Base-by-base conservation (phyloP, 139 green algal genomes). In the Tetradesmus obliquus region DNA sequence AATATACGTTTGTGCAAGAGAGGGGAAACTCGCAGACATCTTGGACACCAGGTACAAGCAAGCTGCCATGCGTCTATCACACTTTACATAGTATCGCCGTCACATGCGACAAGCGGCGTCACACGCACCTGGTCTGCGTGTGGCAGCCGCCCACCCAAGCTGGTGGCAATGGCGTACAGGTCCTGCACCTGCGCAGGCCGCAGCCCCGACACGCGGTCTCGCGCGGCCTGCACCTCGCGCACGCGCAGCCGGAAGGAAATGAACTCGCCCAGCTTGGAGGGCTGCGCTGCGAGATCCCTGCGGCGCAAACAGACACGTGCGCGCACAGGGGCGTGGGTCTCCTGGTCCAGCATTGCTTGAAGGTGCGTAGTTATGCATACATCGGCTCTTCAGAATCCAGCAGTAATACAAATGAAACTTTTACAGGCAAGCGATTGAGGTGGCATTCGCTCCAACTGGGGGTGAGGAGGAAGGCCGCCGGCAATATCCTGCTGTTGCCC, bases 101-200 rank as follows among this genome's bases (percentile, higher is more conserved):
- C 32, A 45, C 32, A 45, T 45, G 32, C 32, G 0, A 45, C 32
- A 45, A 45, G 32, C 32, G 32, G 32, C 32, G 32, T 45, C 32
- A 9, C 1, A 0, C 66, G 22, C 86, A 90, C 86, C 86, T 90
- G 71, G 71, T 90, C 86, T 15, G 19, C 55, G 51, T 90, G 86
- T 13, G 86, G 86, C 69, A 90, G 53, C 45, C 72, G 54, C 1
- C 62, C 62, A 3, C 53, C 86, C 86, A 53, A 83, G 2, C 9
- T 79, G 15, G 53, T 81, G n/a, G 45, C 86, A 6, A 53, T 90
- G 12, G 86, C 53, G 53, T 90, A 90, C 86, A 90, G 12, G 53
- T 55, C 6, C 9, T 69, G 19, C 45, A 90, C 71, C 53, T 84
- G 69, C 1, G 20, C 51, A 2, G 86, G 86, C 53, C 53, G 74